Evolutionary conservation across 2,329 filamentous ascomycete species (phyloP).

Genomic region (Monilinia aucupariae): DNA sequence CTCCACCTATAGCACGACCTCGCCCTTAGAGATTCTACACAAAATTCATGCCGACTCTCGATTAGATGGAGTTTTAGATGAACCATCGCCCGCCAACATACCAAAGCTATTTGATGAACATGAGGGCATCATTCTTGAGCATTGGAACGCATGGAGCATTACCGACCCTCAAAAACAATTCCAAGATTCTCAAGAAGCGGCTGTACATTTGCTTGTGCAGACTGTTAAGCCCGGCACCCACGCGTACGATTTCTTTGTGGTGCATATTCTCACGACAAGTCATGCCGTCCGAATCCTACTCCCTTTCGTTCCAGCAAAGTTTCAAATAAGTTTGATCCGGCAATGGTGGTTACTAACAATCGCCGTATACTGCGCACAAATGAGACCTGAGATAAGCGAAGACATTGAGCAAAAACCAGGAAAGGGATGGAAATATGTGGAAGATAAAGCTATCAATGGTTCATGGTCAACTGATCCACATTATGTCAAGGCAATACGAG

Average conservation of each 20-base stretch:
- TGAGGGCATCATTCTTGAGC: conserved; percentile 68
- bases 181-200: conserved; percentile 60
- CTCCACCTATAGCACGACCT: conserved; percentile 53
- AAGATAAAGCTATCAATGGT: conserved; percentile 64
- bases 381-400: conserved; percentile 66
- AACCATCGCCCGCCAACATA: conserved; percentile 57
- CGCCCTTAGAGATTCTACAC: conserved; percentile 65
- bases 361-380: conserved; percentile 68
- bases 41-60: conserved; percentile 62
- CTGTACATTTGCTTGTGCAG: conserved; percentile 56
- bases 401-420: conserved; percentile 49
- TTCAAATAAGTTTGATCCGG: conserved; percentile 67
- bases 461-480: conserved; percentile 68
- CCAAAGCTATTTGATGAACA: conserved; percentile 61
- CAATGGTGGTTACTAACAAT: conserved; percentile 88
- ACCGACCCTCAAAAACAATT: conserved; percentile 69
- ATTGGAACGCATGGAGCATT: conserved; percentile 86
- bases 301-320: conserved; percentile 66
- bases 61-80: conserved; percentile 61
- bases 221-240: conserved; percentile 53
- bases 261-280: conserved; percentile 76
- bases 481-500: conserved; percentile 75
- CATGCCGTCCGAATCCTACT: conserved; percentile 85
- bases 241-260: conserved; percentile 76
- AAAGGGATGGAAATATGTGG: conserved; percentile 72